Base-by-base conservation (phyloP, 352 stramenopile species). In the Aphanomyces invadans region DNA sequence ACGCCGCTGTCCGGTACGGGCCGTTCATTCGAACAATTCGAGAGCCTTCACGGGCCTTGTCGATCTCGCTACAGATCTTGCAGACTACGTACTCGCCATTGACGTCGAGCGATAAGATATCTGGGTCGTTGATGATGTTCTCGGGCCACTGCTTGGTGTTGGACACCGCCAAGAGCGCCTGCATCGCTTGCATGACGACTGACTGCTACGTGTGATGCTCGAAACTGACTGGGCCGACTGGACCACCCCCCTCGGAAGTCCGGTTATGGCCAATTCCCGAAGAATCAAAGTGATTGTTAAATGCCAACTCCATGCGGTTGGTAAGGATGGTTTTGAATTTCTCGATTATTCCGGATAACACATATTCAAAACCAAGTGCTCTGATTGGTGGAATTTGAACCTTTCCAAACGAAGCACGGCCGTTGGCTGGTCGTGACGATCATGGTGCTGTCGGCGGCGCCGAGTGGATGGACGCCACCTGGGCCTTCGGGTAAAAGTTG, bases 401-500 rank as follows among this genome's bases (percentile, higher is more conserved):
- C 1, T 57, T 57, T 57, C 49, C 49, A 57, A 57, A 57, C 49
- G 49, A 57, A 57, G 23, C 1, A 57, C 29, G 1, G 12, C 29
- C 19, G 36, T 57, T 57, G 49, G 49, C 23, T 57, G 17, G 49
- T 57, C 49, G 49, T 57, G 25, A 23, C 46, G 19, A 23, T 29
- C 12, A 57, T 25, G 12, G 7, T 25, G 44, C 12, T 23, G 49
- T 57, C 25, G 10, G 60, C 3, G 60, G 49, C 9, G 28, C 42
- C 21, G 42, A 57, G 38, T 67, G 60, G 25, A 67, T 32, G 32
- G 60, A 67, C 2, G 62, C 36, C 15, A 87, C 62, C 52, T 87
- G 76, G 0, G 83, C 78, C 29, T 85, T 77, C 29, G 72, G 69
- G 62, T 87, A 80, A 54, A 80, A 91, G 52, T 91, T 91, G 38